A percentile compares a stretch with the other conserved stretches of the same genome.
Conservation (phyloP, 345 rosid species). For the Turnera subulata region DNA sequence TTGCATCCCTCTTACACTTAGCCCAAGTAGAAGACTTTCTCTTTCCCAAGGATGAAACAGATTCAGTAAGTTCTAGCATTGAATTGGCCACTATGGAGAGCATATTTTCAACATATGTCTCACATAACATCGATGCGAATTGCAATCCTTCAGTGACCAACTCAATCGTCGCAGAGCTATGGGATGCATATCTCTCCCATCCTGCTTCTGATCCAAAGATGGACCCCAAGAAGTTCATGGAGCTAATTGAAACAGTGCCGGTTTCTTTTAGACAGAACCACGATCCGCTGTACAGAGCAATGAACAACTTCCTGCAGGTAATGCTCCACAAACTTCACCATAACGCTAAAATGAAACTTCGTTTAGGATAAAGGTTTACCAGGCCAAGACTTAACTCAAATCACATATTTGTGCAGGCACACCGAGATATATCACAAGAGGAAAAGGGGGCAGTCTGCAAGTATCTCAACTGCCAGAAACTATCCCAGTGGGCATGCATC, state of each 20-base stretch:
- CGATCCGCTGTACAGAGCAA: constrained; percentile 63
- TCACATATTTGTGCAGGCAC: constrained; percentile 32
- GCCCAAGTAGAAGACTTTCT: constrained; percentile 54
- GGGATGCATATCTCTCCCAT: constrained; percentile 57
- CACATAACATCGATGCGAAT: constrained; percentile 28
- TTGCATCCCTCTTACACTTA: constrained; percentile 43
- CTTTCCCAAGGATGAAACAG: constrained; percentile 30
- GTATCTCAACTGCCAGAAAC: constrained; percentile 66
- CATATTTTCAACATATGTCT: constrained; percentile 46
- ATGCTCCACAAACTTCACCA: constrained; percentile 3
- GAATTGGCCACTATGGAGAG: constrained; percentile 55
- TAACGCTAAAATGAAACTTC: neutral
- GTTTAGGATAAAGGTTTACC: neutral
- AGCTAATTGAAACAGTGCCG: constrained; percentile 56
- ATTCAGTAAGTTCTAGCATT: constrained; percentile 34
- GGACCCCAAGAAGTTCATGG: constrained; percentile 41
- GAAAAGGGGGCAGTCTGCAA: constrained; percentile 62
- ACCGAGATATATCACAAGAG: constrained; percentile 48
- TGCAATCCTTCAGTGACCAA: constrained; percentile 36
- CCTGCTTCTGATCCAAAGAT: constrained; percentile 43
- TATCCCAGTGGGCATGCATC: constrained; percentile 65
- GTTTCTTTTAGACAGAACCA: constrained; percentile 54
- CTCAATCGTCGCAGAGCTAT: constrained; percentile 47
- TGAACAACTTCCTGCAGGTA: constrained; percentile 59
- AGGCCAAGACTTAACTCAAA: neutral